Conservation (phyloP, 208 protist genomes). For the Endotrypanum monterogeii region DNA sequence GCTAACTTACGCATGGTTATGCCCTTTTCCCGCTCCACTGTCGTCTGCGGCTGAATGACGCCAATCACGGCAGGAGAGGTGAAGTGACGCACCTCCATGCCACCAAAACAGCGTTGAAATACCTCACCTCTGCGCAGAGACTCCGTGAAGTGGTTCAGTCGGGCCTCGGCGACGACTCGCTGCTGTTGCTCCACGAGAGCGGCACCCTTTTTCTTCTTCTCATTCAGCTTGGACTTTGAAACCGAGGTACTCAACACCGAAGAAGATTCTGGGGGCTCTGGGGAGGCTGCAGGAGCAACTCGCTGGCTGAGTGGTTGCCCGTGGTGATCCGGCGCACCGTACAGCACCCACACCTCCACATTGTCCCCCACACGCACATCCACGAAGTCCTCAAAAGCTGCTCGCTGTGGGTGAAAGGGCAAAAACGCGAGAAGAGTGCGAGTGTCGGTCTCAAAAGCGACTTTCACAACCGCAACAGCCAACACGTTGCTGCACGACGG, state of each 20-base stretch:
- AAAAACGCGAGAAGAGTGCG: constrained; percentile 63
- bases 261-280: too few species aligned
- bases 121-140: constrained; percentile 34
- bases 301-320: constrained; percentile 57
- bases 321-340: constrained; percentile 77
- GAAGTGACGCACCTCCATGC: constrained; percentile 67
- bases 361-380: constrained; percentile 37
- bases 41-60: constrained; percentile 65
- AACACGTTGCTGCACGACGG: constrained; percentile 82
- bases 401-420: constrained; percentile 36
- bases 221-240: constrained; percentile 9
- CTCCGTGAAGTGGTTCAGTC: constrained; percentile 10
- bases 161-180: constrained; percentile 17
- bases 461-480: constrained; percentile 62
- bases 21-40: constrained; percentile 53
- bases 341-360: constrained; percentile 84
- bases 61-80: constrained; percentile 27
- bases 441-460: neutral
- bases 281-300: constrained; percentile 4
- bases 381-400: constrained; percentile 53
- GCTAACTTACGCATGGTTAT: constrained; percentile 62
- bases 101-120: constrained; percentile 72
- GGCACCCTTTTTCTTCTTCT: constrained; percentile 29
- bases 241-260: neutral
- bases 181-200: constrained; percentile 9